Base-by-base conservation (phyloP, 192 early-diverging fungal species). In the Coemansia sp. region DNA sequence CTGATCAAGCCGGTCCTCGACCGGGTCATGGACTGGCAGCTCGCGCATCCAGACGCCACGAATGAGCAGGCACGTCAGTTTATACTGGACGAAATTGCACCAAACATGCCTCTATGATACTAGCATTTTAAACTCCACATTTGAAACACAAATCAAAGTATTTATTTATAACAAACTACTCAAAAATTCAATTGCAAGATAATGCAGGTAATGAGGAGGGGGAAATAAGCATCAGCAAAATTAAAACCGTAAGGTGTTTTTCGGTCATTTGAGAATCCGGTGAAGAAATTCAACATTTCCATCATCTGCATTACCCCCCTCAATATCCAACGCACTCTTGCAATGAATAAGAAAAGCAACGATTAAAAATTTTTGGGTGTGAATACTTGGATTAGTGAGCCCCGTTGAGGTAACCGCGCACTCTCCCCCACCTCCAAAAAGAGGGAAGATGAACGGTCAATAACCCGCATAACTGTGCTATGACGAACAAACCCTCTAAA, bases 21-120 rank as follows among this genome's bases (percentile, higher is more conserved):
- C 5, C 51, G 52, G 1, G 69, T 96, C 27, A 91, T 95, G 84
- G 75, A 77, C 40, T 97, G 90, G 90, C 95, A 98, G 77, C 67
- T 98, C 27, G 81, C 69, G 18, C 54, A 94, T 62, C 88, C 89
- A 0, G 30, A 69, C 0, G 87, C 82, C 3, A 83, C 86, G 2
- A 69, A 66, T 19, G 85, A 84, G 14, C 81, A 90, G 38, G 89
- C 89, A 53, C 72, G 82, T 60, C 53, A 55, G 9, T 88, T 71
- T 62, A 79, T 91, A 8, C 19, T 47, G 27, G 23, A 59, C 10
- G 53, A 46, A 2, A 57, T 61, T 51, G 46, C 47, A 1, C 50
- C 50, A 11, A 19, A 25, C 38, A 23, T 59, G 12, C 57, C n/a
- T n/a, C 42, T 21, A 6, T 22, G 19, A 16, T 6, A 16, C n/a